Evolutionary conservation across 2,329 filamentous ascomycete genomes (phyloP).

Genomic region (Aspergillus sp.): DNA sequence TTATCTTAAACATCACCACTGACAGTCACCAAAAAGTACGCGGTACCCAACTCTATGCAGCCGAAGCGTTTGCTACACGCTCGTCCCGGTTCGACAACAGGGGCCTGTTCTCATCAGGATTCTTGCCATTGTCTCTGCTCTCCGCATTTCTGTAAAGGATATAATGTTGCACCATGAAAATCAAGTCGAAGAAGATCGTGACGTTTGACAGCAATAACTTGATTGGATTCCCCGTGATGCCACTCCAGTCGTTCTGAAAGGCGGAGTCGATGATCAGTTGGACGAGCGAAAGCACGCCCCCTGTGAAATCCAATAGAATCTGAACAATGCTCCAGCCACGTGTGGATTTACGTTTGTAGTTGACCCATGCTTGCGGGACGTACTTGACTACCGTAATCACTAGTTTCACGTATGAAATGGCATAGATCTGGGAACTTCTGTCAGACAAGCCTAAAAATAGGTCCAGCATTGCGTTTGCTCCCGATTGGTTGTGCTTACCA

Average conservation of each 20-base stretch:
- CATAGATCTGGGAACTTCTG: conserved; percentile 52
- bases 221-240: conserved; percentile 85
- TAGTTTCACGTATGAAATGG: conserved; percentile 85
- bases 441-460: conserved; percentile 4
- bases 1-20: not conserved
- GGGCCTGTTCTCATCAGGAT: conserved; percentile 27
- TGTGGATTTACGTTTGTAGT: conserved; percentile 82
- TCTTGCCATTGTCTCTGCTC: conserved; percentile 18
- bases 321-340: conserved; percentile 82
- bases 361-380: conserved; percentile 78
- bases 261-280: conserved; percentile 86
- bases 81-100: conserved; percentile 25
- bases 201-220: conserved; percentile 87
- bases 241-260: conserved; percentile 82
- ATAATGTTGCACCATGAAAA: conserved; percentile 90
- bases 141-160: conserved; percentile 62
- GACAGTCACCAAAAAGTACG: not conserved
- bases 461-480: not conserved
- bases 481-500: conserved; percentile 45
- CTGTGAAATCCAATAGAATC: conserved; percentile 79
- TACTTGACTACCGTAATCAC: conserved; percentile 90
- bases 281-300: conserved; percentile 75
- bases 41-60: not conserved
- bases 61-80: not conserved
- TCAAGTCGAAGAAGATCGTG: conserved; percentile 77